A percentile compares a stretch with the other conserved stretches of the same genome.
phyloP scores from a whole-genome alignment of 2,329 filamentous ascomycete genomes.

The Fusarium sp. region DNA sequence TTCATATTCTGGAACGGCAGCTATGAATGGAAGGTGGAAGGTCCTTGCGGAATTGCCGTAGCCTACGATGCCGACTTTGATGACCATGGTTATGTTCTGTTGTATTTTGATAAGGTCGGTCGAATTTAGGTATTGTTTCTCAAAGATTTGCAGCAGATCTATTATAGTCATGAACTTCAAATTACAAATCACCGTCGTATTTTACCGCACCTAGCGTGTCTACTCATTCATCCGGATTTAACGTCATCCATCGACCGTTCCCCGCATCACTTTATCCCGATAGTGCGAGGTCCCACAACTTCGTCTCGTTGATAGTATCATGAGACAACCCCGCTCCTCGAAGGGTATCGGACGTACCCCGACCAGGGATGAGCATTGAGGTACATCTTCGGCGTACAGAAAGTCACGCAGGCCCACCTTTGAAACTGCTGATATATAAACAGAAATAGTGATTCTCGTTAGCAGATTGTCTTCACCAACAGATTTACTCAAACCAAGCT shows the following conservation, averaged over 20 bases:
- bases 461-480: fast-evolving
- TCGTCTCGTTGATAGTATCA: not conserved
- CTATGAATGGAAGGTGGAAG: constrained; percentile 65
- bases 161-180: not conserved
- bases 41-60: constrained; percentile 62
- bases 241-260: not conserved
- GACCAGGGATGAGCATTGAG: not conserved
- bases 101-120: no score
- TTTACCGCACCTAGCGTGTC: not conserved
- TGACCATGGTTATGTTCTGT: constrained; percentile 40
- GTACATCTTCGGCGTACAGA: not conserved
- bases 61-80: constrained; percentile 64
- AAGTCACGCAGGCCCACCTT: constrained; percentile 4
- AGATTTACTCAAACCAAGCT: constrained; percentile 11
- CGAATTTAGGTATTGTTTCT: no score
- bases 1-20: constrained; percentile 59
- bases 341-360: not conserved
- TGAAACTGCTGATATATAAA: not conserved
- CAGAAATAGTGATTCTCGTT: not conserved
- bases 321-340: constrained; percentile 4
- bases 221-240: constrained; percentile 1
- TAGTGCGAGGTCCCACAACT: not conserved
- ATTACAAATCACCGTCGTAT: constrained; percentile 5
- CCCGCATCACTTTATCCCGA: constrained; percentile 20
- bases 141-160: not conserved